These are phyloP conservation scores for Kandelia obovata DNA, from an alignment of 345 rosid species.

Conservation along the genomic window DNA sequence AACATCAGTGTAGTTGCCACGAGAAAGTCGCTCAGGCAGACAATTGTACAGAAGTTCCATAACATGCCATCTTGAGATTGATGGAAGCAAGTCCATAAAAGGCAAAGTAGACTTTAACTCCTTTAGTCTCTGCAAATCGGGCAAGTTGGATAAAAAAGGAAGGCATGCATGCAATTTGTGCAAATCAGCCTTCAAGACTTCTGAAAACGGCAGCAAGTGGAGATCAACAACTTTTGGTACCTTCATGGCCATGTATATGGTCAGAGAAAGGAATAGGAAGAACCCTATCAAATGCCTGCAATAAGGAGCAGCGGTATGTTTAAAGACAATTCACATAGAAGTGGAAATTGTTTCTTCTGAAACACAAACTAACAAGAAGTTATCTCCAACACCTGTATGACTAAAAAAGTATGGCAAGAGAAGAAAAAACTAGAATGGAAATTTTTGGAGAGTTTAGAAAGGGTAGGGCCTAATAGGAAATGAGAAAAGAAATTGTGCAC, in stretches of 20 bases:
- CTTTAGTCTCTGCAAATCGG: slow-evolving; percentile 48
- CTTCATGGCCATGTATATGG: slow-evolving; percentile 78
- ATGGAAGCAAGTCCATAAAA: slow-evolving; percentile 38
- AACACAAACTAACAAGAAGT: neutral
- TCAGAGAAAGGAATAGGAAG: slow-evolving; percentile 81
- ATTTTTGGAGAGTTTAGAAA: too few relatives aligned
- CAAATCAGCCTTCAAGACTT: slow-evolving; percentile 64
- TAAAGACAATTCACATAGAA: neutral
- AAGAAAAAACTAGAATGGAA: too few relatives aligned
- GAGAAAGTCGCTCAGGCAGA: slow-evolving; percentile 76
- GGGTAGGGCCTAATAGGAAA: too few relatives aligned
- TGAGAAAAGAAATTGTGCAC: too few relatives aligned
- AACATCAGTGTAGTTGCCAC: slow-evolving; percentile 65
- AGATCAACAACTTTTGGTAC: slow-evolving; percentile 80
- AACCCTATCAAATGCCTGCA: slow-evolving; percentile 98
- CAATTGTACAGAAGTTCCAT: slow-evolving; percentile 80
- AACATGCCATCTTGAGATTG: slow-evolving; percentile 60
- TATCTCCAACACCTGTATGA: neutral
- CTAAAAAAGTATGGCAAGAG: neutral
- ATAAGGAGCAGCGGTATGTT: neutral
- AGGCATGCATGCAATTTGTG: slow-evolving; percentile 66
- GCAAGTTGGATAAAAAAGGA: slow-evolving; percentile 64
- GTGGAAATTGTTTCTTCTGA: slow-evolving; percentile 1
- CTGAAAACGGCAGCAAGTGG: slow-evolving; percentile 71
- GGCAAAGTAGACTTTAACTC: slow-evolving; percentile 38